A percentile compares a stretch with the other conserved stretches of the same genome.
Conservation (phyloP, 208 protist genomes). For the Sergeia podlipaevii region DNA sequence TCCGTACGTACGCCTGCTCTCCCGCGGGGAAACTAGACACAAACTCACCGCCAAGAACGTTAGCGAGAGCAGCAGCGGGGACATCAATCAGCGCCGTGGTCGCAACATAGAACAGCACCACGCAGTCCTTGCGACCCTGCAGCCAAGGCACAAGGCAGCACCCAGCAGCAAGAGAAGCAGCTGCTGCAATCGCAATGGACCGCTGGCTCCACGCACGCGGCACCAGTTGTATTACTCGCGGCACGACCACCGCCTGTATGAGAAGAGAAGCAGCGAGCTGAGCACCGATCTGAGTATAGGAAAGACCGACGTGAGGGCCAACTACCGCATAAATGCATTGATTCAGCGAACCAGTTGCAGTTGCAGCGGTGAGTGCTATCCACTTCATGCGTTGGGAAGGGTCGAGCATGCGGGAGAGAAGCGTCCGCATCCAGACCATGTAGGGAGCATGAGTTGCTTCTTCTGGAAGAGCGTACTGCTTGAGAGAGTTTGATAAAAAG, state of each 20-base stretch:
- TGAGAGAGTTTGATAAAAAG: too few species aligned
- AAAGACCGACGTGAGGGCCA: conserved; percentile 24
- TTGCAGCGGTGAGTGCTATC: conserved; percentile 6
- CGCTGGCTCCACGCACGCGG: background rate
- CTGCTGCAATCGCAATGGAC: conserved; percentile 4
- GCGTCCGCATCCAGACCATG: too few species aligned
- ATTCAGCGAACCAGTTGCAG: conserved; percentile 22
- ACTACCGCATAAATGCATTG: conserved; percentile 47
- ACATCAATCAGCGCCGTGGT: conserved; percentile 37
- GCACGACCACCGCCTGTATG: conserved; percentile 22
- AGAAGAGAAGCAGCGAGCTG: conserved; percentile 27
- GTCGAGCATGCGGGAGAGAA: too few species aligned
- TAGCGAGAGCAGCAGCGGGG: conserved; percentile 11
- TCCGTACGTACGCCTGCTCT: background rate
- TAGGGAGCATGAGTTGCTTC: too few species aligned
- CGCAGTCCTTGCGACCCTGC: conserved; percentile 6
- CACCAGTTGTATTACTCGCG: conserved; percentile 12
- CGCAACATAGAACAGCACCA: conserved; percentile 22
- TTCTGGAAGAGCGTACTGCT: too few species aligned
- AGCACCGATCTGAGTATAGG: conserved; percentile 29
- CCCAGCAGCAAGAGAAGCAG: conserved; percentile 5
- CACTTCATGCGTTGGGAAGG: too few species aligned
- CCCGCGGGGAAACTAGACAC: background rate
- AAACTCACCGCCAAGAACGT: background rate
- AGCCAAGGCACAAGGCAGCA: conserved; percentile 5